A percentile compares a stretch with the other conserved stretches of the same genome.
phyloP scores from a whole-genome alignment of 192 early-diverging fungal species.

The Backusella parvicylindrica region DNA sequence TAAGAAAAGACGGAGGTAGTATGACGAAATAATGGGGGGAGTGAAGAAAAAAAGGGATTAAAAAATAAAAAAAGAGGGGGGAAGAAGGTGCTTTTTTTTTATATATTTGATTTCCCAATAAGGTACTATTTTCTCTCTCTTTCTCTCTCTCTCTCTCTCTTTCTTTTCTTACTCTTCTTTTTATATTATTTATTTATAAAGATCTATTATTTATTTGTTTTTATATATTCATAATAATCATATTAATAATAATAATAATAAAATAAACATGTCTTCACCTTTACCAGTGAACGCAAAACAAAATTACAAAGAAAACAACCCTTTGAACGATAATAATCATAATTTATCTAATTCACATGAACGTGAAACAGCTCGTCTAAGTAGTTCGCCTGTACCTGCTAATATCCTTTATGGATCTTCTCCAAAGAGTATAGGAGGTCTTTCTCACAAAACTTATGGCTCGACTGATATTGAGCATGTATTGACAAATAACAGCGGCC shows the following conservation, averaged over 20 bases:
- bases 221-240: not conserved
- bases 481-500: not conserved
- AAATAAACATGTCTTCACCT: constrained; percentile 7
- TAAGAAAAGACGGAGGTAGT: not conserved
- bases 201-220: not conserved
- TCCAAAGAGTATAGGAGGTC: not conserved
- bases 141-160: not conserved
- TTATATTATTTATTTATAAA: not conserved
- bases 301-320: not conserved
- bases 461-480: not conserved
- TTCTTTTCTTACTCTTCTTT: not conserved
- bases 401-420: not conserved
- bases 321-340: not conserved
- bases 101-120: not conserved
- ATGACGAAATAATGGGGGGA: constrained; percentile 1
- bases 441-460: not conserved
- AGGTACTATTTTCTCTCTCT: not conserved
- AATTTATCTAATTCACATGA: not conserved
- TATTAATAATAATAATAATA: not conserved
- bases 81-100: no score
- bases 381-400: not conserved
- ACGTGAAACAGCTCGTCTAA: not conserved
- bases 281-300: constrained; percentile 8
- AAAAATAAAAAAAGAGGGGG: not conserved
- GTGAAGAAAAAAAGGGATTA: not conserved